Conservation (phyloP, 306 rosid species). For the Clitoria ternatea region DNA sequence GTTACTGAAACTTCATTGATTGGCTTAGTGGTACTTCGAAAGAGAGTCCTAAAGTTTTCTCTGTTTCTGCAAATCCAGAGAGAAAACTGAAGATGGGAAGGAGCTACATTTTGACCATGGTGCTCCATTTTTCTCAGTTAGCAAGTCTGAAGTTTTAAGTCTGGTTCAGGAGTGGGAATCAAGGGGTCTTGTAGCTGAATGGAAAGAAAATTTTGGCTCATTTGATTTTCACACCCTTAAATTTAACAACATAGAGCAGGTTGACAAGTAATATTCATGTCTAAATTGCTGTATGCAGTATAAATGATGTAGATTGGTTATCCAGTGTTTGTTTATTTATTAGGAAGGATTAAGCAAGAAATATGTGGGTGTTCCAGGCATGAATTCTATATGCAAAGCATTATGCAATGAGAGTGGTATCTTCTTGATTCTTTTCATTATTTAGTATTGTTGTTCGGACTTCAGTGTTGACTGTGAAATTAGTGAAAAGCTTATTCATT, state of each 20-base stretch:
- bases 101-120: slow-evolving; percentile 88
- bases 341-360: slow-evolving; percentile 66
- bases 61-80: slow-evolving; percentile 34
- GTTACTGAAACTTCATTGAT: background rate
- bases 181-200: slow-evolving; percentile 68
- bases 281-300: background rate
- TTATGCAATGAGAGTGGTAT: slow-evolving; percentile 72
- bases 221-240: slow-evolving; percentile 57
- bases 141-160: slow-evolving; percentile 43
- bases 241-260: slow-evolving; percentile 62
- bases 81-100: slow-evolving; percentile 74
- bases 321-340: slow-evolving; percentile 17
- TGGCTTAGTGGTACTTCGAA: background rate
- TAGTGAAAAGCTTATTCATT: background rate
- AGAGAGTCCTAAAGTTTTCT: slow-evolving; percentile 14
- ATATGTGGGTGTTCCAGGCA: slow-evolving; percentile 94
- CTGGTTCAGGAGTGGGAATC: slow-evolving; percentile 79
- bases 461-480: slow-evolving; percentile 25
- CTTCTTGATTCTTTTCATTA: slow-evolving; percentile 12
- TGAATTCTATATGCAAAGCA: slow-evolving; percentile 89
- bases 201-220: slow-evolving; percentile 71
- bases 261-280: slow-evolving; percentile 19
- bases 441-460: slow-evolving; percentile 20
- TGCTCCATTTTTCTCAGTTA: slow-evolving; percentile 73
- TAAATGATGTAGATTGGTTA: background rate